These are phyloP conservation scores for Zasmidium cellare DNA, from an alignment of 2,329 filamentous ascomycete genomes.

Conservation along the genomic window DNA sequence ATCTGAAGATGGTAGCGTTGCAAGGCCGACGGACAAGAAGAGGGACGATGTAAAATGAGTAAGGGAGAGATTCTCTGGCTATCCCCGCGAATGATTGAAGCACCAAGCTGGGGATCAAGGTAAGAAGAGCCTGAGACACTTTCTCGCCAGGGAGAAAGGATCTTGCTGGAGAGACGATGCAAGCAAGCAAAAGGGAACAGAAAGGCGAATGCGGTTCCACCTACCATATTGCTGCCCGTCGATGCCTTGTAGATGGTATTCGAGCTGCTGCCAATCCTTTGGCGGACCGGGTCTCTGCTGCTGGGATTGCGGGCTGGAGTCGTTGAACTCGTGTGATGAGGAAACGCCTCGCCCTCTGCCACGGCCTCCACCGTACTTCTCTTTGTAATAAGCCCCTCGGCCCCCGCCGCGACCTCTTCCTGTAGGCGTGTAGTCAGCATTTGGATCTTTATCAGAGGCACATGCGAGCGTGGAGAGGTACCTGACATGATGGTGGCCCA, in stretches of 20 bases:
- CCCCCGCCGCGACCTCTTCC: conserved; percentile 25
- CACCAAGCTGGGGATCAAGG: background rate
- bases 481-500: conserved; percentile 15
- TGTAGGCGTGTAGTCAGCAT: conserved; percentile 9
- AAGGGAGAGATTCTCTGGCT: too few species aligned
- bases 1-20: background rate
- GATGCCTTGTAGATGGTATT: conserved; percentile 25
- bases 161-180: too few species aligned
- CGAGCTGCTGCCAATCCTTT: conserved; percentile 25
- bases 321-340: conserved; percentile 3
- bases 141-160: too few species aligned
- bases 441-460: background rate
- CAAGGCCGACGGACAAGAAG: too few species aligned
- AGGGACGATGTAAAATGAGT: too few species aligned
- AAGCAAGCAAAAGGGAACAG: background rate
- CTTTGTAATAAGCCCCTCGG: conserved; percentile 32
- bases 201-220: conserved; percentile 5
- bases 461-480: conserved; percentile 6
- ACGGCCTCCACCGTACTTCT: conserved; percentile 25
- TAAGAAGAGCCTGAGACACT: too few species aligned
- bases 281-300: conserved; percentile 3
- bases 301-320: conserved; percentile 6
- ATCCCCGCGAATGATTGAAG: background rate
- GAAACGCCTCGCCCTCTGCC: conserved; percentile 11
- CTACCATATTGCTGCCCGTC: conserved; percentile 35